Conservation (phyloP, 129 eudicot genomes). For the Rutidosis leptorrhynchoides region DNA sequence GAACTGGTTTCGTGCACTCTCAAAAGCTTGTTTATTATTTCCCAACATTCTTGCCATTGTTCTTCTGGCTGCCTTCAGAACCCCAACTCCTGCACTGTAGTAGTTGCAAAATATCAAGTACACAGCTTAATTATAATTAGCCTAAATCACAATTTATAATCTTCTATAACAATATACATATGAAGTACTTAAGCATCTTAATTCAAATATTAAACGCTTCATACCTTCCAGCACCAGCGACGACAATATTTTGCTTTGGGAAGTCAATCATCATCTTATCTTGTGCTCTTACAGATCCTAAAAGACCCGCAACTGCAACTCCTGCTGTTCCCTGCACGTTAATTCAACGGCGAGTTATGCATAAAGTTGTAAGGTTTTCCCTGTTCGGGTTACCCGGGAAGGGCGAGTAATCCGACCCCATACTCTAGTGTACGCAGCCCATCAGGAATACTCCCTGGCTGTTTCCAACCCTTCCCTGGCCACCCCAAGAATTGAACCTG, state of each 20-base stretch:
- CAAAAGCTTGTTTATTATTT: conserved; percentile 69
- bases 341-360: too few relatives aligned
- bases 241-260: conserved; percentile 88
- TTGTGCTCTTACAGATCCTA: conserved; percentile 98
- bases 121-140: conserved; percentile 1
- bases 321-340: conserved; percentile 86
- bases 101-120: conserved; percentile 14
- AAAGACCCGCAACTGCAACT: conserved; percentile 93
- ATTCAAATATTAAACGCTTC: background rate
- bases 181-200: background rate
- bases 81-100: conserved; percentile 96
- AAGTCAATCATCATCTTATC: conserved; percentile 86
- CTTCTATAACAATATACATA: too few relatives aligned
- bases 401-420: too few relatives aligned
- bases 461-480: too few relatives aligned
- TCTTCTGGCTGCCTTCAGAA: conserved; percentile 91
- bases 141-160: background rate
- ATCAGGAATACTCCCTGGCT: too few relatives aligned
- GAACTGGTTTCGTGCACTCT: conserved; percentile 84
- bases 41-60: conserved; percentile 98
- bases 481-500: too few relatives aligned
- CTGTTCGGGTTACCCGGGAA: too few relatives aligned
- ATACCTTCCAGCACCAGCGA: conserved; percentile 95
- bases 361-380: too few relatives aligned
- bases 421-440: too few relatives aligned